phyloP scores from a whole-genome alignment of 306 rosid genomes.

The Lathyrus tuberosus region DNA sequence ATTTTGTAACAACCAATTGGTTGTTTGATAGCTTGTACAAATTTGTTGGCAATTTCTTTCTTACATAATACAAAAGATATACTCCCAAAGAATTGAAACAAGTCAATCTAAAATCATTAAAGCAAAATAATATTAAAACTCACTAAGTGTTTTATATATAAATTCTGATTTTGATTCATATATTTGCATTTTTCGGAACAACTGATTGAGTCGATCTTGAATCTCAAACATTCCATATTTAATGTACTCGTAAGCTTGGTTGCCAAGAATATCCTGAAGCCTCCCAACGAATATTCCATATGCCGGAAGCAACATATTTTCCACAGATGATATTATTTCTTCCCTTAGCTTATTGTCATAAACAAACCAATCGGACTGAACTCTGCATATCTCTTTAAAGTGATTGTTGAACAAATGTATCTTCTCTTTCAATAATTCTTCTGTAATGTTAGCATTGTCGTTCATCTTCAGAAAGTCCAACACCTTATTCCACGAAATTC shows the following conservation, averaged over 20 bases:
- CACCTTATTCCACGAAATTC: conserved; percentile 65
- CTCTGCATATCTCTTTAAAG: conserved; percentile 24
- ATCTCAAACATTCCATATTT: conserved; percentile 11
- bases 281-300: conserved; percentile 24
- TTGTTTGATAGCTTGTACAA: no score
- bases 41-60: background rate
- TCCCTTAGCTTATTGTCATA: background rate
- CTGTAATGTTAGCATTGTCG: background rate
- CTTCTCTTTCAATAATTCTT: conserved; percentile 18
- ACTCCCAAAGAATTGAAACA: background rate
- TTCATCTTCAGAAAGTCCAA: conserved; percentile 49
- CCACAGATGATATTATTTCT: background rate
- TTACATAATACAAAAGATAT: background rate
- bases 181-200: background rate
- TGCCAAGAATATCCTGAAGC: conserved; percentile 11
- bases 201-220: background rate
- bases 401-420: conserved; percentile 12
- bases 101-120: background rate
- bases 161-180: background rate
- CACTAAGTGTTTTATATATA: background rate
- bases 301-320: background rate
- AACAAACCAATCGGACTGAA: background rate
- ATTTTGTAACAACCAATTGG: no score
- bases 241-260: conserved; percentile 8
- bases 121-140: background rate